Base-by-base conservation (phyloP, 345 rosid genomes). In the Draba incana region DNA sequence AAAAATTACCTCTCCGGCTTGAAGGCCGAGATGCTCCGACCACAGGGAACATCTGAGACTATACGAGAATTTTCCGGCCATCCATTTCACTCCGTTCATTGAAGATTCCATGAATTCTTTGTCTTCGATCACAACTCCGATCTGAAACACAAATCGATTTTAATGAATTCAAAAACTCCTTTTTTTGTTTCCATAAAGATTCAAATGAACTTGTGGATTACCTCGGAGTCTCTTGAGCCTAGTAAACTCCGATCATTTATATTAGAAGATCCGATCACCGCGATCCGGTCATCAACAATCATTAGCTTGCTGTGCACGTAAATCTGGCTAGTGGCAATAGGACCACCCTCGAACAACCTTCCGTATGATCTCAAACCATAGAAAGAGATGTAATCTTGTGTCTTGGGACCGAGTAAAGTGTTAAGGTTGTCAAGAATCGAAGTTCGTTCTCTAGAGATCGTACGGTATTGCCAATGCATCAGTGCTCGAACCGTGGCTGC, bases 221-320 rank as follows among this genome's bases (percentile, higher is more conserved):
- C 98, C 98, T 92, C 98, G 0, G 98, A 90, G 69, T 92, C 98
- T 64, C 98, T 79, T 41, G 98, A 90, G 58, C 98, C 98, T 45
- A 92, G 97, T 79, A 92, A 79, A 74, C 97, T 90, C 75, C 98
- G 74, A 48, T 92, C 98, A 4, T 92, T 92, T 12, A 92, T 83
- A 70, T 92, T 92, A 30, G 97, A 90, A 14, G 98, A 92, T 68
- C 98, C 98, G 0, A 92, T 80, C 71, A 85, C 59, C 45, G 96
- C 75, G 5, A 70, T 55, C 0, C 85, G 81, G 63, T 92, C 98
- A 55, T 92, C 97, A 57, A 92, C 66, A 66, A 92, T 88, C 90
- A 92, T 75, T 66, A 92, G 76, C 77, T 92, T 92, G 83, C 98
- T 92, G 63, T 92, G 98, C 78, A 90, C 97, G 66, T 92, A 93